phyloP scores from a whole-genome alignment of 768 basidiomycete species.

The Lactarius psammicola region DNA sequence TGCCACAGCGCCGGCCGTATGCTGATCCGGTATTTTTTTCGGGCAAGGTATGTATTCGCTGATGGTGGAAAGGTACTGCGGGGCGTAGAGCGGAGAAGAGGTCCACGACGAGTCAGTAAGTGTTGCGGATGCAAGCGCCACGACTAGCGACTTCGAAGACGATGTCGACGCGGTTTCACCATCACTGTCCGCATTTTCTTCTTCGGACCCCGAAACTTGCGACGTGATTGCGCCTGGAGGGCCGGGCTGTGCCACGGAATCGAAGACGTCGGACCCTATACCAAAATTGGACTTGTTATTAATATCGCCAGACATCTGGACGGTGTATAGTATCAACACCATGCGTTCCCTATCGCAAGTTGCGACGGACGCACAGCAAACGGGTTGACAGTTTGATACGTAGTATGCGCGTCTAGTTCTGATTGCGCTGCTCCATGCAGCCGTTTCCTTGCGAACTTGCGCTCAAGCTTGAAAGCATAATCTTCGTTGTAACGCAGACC shows the following conservation, averaged over 20 bases:
- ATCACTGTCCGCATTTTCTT: conserved; percentile 21
- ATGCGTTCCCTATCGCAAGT: not conserved
- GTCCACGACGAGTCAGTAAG: conserved; percentile 65
- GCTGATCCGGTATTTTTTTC: conserved; percentile 43
- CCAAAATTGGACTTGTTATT: conserved; percentile 44
- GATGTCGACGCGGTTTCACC: conserved; percentile 42
- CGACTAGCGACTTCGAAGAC: conserved; percentile 41
- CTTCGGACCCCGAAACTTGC: not conserved
- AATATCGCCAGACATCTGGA: conserved; percentile 24
- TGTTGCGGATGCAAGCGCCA: conserved; percentile 54
- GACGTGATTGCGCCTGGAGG: conserved; percentile 4
- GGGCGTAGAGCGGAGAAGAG: conserved; percentile 59
- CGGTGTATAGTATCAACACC: not conserved
- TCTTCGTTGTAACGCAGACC: conserved; percentile 66
- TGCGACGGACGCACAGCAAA: conserved; percentile 54
- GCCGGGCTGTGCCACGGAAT: conserved; percentile 29
- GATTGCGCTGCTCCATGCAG: conserved; percentile 40
- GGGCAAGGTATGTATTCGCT: conserved; percentile 67
- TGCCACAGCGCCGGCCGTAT: conserved; percentile 42
- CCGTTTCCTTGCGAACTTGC: conserved; percentile 46
- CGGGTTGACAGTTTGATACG: conserved; percentile 52
- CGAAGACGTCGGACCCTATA: conserved; percentile 69
- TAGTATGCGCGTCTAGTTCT: conserved; percentile 34
- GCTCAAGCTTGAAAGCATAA: conserved; percentile 72
- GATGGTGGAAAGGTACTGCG: conserved; percentile 71